These are phyloP conservation scores for Wickerhamiella spandovensis DNA, from an alignment of 805 yeast species.

Conservation along the genomic window DNA sequence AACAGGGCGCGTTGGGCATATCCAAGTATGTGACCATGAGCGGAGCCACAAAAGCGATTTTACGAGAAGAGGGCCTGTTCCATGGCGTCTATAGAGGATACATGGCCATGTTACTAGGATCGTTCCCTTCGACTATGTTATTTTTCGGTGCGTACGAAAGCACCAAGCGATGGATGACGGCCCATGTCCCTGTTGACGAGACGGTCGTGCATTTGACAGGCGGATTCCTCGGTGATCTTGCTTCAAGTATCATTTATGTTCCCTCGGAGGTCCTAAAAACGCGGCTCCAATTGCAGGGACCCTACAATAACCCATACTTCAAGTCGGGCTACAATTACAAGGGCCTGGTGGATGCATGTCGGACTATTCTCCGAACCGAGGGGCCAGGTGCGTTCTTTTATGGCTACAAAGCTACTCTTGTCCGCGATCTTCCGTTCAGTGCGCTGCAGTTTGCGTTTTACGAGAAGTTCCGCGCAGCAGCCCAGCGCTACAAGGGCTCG, in stretches of 20 bases:
- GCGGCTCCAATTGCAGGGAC: conserved; percentile 84
- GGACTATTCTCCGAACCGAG: conserved; percentile 50
- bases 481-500: conserved; percentile 21
- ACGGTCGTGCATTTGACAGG: conserved; percentile 69
- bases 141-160: conserved; percentile 86
- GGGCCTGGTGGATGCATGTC: conserved; percentile 58
- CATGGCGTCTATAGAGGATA: conserved; percentile 89
- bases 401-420: conserved; percentile 89
- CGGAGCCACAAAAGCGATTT: conserved; percentile 62
- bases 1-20: conserved; percentile 76
- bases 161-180: conserved; percentile 57
- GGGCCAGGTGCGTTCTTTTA: conserved; percentile 66
- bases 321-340: conserved; percentile 76
- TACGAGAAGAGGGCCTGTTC: conserved; percentile 68
- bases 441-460: conserved; percentile 94
- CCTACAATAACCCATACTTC: conserved; percentile 65
- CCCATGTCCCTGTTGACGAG: conserved; percentile 54
- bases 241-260: conserved; percentile 76
- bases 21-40: conserved; percentile 60
- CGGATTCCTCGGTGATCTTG: conserved; percentile 89
- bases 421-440: conserved; percentile 88
- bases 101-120: conserved; percentile 78
- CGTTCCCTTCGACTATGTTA: conserved; percentile 83
- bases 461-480: conserved; percentile 40
- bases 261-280: conserved; percentile 94